Percentiles rank a stretch among this genome's conserved stretches.
Evolutionary conservation across 495 filamentous ascomycete species (phyloP).

Genomic region (Penicillium longicatenatum): DNA sequence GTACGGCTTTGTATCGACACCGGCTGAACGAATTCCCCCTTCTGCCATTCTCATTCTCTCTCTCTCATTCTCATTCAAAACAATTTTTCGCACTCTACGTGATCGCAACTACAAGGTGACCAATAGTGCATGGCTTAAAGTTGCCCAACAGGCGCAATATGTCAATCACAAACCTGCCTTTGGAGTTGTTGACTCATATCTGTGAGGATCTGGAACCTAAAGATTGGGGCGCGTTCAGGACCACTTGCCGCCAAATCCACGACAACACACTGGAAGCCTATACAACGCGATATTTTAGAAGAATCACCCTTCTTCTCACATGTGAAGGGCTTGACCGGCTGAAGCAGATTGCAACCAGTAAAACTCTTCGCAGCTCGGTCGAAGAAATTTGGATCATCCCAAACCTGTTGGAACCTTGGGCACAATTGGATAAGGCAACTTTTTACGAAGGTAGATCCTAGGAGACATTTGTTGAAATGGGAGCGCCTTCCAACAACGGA

Average conservation of each 20-base stretch:
- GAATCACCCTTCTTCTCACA: constrained; percentile 4
- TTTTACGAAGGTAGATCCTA: constrained; percentile 5
- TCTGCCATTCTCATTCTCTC: constrained; percentile 1
- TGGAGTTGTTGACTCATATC: constrained; percentile 4
- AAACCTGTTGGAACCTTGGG: constrained; percentile 4
- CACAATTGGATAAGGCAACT: neutral
- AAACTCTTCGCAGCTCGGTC: constrained; percentile 3
- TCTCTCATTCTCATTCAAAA: constrained; percentile 6
- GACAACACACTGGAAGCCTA: constrained; percentile 10
- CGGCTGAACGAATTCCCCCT: neutral
- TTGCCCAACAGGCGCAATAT: constrained; percentile 4
- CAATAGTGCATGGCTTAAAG: neutral
- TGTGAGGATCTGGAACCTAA: constrained; percentile 2
- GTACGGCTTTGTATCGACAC: constrained; percentile 2
- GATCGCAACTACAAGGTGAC: constrained; percentile 1
- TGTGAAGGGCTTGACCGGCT: neutral
- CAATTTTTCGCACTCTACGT: constrained; percentile 1
- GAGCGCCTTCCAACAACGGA: neutral
- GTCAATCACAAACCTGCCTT: constrained; percentile 7
- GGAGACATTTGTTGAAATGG: neutral
- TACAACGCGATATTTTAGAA: constrained; percentile 9
- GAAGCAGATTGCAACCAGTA: constrained; percentile 3
- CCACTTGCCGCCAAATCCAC: constrained; percentile 5
- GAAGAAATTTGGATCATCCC: constrained; percentile 10
- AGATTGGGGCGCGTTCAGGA: constrained; percentile 6